Evolutionary conservation across 129 eudicot species (phyloP).

Genomic region (carrot (Daucus carota)): DNA sequence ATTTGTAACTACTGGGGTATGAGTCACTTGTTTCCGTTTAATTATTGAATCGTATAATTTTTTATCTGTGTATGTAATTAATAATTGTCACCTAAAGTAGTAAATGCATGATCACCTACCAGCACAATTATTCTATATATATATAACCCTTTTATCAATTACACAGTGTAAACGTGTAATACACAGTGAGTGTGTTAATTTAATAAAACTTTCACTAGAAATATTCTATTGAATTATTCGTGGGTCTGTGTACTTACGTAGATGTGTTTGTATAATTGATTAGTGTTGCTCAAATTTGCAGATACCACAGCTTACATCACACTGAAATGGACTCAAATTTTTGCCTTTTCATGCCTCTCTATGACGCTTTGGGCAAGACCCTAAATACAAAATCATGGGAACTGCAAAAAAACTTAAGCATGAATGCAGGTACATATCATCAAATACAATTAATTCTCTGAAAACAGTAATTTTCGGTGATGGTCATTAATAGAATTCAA

Average conservation of each 20-base stretch:
- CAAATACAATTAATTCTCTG: no score
- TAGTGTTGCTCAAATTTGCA: slow-evolving; percentile 22
- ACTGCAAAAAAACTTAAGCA: slow-evolving; percentile 42
- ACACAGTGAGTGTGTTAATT: no score
- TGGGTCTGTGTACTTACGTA: no score
- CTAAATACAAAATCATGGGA: slow-evolving; percentile 71
- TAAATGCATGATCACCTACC: not conserved
- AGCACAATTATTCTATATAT: not conserved
- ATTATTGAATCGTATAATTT: not conserved
- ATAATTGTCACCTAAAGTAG: not conserved
- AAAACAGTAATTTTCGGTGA: no score
- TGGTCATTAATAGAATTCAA: no score
- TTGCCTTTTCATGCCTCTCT: slow-evolving; percentile 93
- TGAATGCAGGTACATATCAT: slow-evolving; percentile 43
- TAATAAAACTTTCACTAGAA: no score
- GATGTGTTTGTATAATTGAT: not conserved
- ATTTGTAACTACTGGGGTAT: no score
- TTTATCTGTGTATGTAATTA: not conserved
- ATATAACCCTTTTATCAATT: not conserved
- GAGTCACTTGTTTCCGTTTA: no score
- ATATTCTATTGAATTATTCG: no score
- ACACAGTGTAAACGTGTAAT: no score
- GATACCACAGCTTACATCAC: slow-evolving; percentile 83
- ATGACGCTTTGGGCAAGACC: slow-evolving; percentile 65
- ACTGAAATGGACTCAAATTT: slow-evolving; percentile 53